These are phyloP conservation scores for Botrytis pseudocinerea DNA, from an alignment of 2,329 filamentous ascomycete species.

Conservation along the genomic window DNA sequence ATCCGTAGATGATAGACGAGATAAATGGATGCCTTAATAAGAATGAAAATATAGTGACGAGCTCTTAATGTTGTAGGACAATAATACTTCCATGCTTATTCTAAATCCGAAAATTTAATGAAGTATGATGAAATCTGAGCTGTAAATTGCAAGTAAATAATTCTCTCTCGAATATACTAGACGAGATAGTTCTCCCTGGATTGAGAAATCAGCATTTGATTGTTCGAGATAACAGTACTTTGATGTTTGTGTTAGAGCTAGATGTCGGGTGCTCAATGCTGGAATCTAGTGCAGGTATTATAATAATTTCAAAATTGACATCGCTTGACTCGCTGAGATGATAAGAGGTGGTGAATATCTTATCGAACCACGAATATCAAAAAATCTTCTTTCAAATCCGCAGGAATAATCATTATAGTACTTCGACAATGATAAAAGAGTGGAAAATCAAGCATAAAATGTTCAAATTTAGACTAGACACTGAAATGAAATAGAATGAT, in stretches of 20 bases:
- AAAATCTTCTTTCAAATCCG: no score
- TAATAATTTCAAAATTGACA: no score
- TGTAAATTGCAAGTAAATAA: neutral
- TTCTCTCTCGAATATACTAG: neutral
- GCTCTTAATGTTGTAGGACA: neutral
- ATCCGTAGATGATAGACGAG: neutral
- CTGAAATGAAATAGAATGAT: accelerated
- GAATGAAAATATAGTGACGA: neutral
- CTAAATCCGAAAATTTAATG: neutral
- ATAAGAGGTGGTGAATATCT: no score
- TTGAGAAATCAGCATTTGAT: neutral
- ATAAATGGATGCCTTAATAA: neutral
- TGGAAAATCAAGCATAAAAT: neutral
- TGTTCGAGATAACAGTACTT: neutral
- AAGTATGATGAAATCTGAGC: accelerated
- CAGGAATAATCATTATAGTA: neutral
- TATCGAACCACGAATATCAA: no score
- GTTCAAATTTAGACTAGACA: neutral
- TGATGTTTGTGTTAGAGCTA: no score
- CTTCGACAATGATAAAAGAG: neutral
- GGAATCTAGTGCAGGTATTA: no score
- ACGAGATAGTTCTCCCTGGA: neutral
- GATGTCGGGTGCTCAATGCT: no score
- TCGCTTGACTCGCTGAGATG: no score
- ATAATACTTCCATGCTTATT: neutral